phyloP scores from a whole-genome alignment of 495 filamentous ascomycete genomes.

The Penicillium angulare region DNA sequence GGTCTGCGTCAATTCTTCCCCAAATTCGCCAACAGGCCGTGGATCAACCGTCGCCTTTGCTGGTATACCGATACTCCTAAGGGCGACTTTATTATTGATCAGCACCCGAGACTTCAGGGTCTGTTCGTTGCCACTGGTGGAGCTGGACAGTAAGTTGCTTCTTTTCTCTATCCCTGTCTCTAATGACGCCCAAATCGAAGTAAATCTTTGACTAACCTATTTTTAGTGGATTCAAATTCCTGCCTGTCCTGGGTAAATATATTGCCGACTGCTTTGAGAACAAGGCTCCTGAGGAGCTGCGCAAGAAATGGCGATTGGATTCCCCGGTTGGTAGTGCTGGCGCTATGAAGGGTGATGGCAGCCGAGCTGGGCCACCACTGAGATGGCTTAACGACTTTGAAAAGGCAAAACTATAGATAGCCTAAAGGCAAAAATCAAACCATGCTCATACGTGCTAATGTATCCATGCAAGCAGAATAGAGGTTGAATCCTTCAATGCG shows the following conservation, averaged over 20 bases:
- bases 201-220: neutral
- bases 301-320: constrained; percentile 58
- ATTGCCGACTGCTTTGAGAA: constrained; percentile 61
- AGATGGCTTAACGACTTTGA: constrained; percentile 22
- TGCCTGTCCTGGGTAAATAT: constrained; percentile 71
- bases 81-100: constrained; percentile 71
- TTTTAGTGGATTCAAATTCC: constrained; percentile 71
- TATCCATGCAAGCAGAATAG: too few relatives aligned
- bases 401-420: constrained; percentile 26
- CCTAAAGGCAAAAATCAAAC: too few relatives aligned
- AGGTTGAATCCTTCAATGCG: too few relatives aligned
- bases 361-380: constrained; percentile 29
- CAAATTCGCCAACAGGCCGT: constrained; percentile 55
- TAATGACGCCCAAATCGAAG: neutral
- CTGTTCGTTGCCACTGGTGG: constrained; percentile 77
- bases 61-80: constrained; percentile 63
- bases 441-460: too few relatives aligned
- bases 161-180: neutral
- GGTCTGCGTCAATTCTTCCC: constrained; percentile 61
- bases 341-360: constrained; percentile 32
- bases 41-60: constrained; percentile 41
- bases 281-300: constrained; percentile 46
- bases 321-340: constrained; percentile 7
- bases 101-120: constrained; percentile 59
- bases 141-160: constrained; percentile 57